Conservation (phyloP, 805 yeast species). For the Teunomyces pallodes region DNA sequence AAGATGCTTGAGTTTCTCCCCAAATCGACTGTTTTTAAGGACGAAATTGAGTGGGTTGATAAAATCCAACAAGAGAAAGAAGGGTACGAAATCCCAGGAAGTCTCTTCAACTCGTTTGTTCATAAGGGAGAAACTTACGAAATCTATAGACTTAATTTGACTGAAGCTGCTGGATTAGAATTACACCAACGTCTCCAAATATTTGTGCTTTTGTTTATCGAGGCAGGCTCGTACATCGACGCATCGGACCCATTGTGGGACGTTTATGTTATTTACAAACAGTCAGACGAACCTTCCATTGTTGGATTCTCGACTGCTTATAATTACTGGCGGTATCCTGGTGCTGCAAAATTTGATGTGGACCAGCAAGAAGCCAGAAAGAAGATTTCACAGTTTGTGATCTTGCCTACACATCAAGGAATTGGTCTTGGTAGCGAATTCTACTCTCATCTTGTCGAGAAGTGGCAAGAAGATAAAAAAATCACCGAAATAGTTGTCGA, state of each 20-base stretch:
- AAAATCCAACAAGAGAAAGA: slow-evolving; percentile 47
- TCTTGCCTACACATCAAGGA: slow-evolving; percentile 82
- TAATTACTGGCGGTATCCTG: slow-evolving; percentile 74
- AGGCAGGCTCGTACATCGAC: slow-evolving; percentile 91
- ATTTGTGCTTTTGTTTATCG: slow-evolving; percentile 80
- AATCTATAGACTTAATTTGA: slow-evolving; percentile 50
- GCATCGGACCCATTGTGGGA: slow-evolving; percentile 78
- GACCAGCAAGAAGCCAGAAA: slow-evolving; percentile 45
- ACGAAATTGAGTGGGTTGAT: slow-evolving; percentile 69
- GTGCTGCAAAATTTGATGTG: slow-evolving; percentile 50
- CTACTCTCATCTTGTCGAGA: slow-evolving; percentile 53
- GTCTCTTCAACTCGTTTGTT: slow-evolving; percentile 25
- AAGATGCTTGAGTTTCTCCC: slow-evolving; percentile 63
- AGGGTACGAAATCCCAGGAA: slow-evolving; percentile 43
- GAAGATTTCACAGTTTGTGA: slow-evolving; percentile 83
- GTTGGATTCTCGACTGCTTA: slow-evolving; percentile 84
- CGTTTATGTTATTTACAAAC: slow-evolving; percentile 51
- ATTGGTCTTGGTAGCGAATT: slow-evolving; percentile 67
- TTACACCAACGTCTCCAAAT: slow-evolving; percentile 73
- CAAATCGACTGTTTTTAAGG: slow-evolving; percentile 53
- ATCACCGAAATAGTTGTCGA: slow-evolving; percentile 82
- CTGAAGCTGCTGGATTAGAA: slow-evolving; percentile 42
- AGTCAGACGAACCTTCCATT: slow-evolving; percentile 39
- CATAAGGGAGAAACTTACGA: slow-evolving; percentile 42
- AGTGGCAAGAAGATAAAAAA: slow-evolving; percentile 51